Evolutionary conservation across 768 basidiomycete species (phyloP).

Genomic region (Podaxis sp.): DNA sequence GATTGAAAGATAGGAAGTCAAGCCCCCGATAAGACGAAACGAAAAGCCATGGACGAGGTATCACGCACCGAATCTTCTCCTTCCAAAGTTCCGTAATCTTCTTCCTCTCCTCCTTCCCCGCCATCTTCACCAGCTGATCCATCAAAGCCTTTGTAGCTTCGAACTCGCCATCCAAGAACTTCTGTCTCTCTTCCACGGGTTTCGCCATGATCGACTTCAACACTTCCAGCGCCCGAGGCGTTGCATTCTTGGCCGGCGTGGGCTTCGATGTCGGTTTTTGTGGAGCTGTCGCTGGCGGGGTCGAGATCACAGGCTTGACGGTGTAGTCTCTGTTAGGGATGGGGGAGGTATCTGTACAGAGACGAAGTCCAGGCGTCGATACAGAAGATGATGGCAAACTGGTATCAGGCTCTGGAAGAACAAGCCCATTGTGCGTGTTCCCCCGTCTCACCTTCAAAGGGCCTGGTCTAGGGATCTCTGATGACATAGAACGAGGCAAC

Average conservation of each 20-base stretch:
- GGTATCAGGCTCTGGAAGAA: not conserved
- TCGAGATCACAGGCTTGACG: not conserved
- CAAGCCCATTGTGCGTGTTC: not conserved
- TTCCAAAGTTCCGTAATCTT: conserved; percentile 44
- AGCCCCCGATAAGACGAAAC: not conserved
- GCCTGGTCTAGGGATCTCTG: not conserved
- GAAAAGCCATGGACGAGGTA: not conserved
- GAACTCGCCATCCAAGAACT: conserved; percentile 50
- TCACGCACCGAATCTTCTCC: conserved; percentile 55
- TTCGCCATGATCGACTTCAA: not conserved
- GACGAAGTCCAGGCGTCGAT: not conserved
- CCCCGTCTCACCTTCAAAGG: not conserved
- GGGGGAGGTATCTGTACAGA: not conserved
- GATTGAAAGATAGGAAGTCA: not conserved
- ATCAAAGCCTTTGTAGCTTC: conserved; percentile 53
- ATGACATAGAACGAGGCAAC: not conserved
- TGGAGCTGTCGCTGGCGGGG: not conserved
- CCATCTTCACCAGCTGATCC: conserved; percentile 41
- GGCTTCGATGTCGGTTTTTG: not conserved
- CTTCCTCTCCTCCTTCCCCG: conserved; percentile 53
- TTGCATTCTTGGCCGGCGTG: not conserved
- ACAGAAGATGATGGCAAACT: not conserved
- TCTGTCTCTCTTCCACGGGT: conserved; percentile 48
- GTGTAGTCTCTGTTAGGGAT: not conserved
- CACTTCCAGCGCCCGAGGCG: not conserved